Evolutionary conservation across 768 basidiomycete species (phyloP).

Genomic region (Guyanaporus albipodus): DNA sequence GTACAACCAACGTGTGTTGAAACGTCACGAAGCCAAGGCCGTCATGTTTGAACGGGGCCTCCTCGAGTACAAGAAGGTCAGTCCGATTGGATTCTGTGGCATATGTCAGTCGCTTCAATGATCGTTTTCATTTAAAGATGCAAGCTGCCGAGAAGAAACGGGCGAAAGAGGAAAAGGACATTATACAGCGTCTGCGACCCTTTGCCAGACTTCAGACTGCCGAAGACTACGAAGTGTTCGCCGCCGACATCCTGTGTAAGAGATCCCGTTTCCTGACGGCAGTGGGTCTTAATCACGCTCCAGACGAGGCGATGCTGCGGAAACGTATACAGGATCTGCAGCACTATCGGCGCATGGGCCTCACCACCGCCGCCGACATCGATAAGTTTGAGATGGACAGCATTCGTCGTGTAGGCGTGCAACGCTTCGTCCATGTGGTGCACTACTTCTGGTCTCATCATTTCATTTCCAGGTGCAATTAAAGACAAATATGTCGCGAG

Average conservation of each 20-base stretch:
- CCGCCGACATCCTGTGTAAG: constrained; percentile 88
- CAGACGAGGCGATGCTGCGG: constrained; percentile 85
- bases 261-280: background rate
- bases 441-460: background rate
- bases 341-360: constrained; percentile 80
- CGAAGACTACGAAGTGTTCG: constrained; percentile 85
- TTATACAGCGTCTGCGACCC: constrained; percentile 82
- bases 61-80: constrained; percentile 91
- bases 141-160: constrained; percentile 90
- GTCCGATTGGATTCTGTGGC: constrained; percentile 9
- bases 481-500: constrained; percentile 54
- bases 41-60: constrained; percentile 90
- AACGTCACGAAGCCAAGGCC: constrained; percentile 78
- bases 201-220: constrained; percentile 90
- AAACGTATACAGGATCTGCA: constrained; percentile 91
- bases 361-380: constrained; percentile 82
- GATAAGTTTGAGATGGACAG: constrained; percentile 83
- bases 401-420: constrained; percentile 58
- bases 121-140: constrained; percentile 48
- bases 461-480: constrained; percentile 48
- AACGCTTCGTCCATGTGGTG: background rate
- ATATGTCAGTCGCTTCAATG: background rate
- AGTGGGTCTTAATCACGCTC: background rate
- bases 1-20: constrained; percentile 86
- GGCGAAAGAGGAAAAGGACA: constrained; percentile 86